These are phyloP conservation scores for Metschnikowia peoriensis DNA, from an alignment of 805 yeast genomes.

Conservation along the genomic window DNA sequence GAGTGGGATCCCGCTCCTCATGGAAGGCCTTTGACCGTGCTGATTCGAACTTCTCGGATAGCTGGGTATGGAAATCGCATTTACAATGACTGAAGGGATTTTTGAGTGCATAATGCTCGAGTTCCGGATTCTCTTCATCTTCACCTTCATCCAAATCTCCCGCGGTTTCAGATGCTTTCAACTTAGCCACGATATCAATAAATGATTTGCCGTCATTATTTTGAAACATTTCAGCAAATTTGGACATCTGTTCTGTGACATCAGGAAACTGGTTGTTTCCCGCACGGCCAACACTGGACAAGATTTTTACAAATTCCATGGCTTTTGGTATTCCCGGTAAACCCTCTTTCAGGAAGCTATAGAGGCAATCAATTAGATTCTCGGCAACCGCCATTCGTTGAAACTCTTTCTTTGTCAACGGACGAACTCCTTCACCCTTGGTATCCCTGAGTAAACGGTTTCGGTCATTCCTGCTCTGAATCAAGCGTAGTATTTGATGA, in stretches of 20 bases:
- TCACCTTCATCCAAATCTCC: neutral
- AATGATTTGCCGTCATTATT: constrained; percentile 76
- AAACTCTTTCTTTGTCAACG: constrained; percentile 2
- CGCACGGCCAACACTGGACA: constrained; percentile 4
- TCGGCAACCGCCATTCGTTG: constrained; percentile 6
- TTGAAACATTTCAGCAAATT: constrained; percentile 74
- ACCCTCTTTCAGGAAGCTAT: constrained; percentile 10
- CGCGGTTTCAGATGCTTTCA: constrained; percentile 40
- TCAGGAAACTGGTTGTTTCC: constrained; percentile 1
- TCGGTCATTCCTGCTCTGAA: constrained; percentile 7
- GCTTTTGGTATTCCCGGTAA: constrained; percentile 12
- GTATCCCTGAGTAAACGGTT: constrained; percentile 6
- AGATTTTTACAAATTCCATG: constrained; percentile 9
- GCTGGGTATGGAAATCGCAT: constrained; percentile 18
- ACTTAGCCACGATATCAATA: constrained; percentile 63
- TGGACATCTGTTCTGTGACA: constrained; percentile 14
- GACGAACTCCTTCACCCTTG: constrained; percentile 4
- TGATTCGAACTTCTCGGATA: constrained; percentile 29
- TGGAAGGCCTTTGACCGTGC: constrained; percentile 29
- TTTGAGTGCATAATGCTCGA: constrained; percentile 13
- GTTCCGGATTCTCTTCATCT: constrained; percentile 6
- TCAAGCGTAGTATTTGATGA: constrained; percentile 8
- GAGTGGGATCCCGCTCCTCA: constrained; percentile 20
- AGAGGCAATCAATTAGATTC: constrained; percentile 7
- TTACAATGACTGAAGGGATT: constrained; percentile 7